Percentiles rank a stretch among this genome's conserved stretches.
Conservation (phyloP, 2,329 filamentous ascomycete genomes). For the Lecanosticta acicola region DNA sequence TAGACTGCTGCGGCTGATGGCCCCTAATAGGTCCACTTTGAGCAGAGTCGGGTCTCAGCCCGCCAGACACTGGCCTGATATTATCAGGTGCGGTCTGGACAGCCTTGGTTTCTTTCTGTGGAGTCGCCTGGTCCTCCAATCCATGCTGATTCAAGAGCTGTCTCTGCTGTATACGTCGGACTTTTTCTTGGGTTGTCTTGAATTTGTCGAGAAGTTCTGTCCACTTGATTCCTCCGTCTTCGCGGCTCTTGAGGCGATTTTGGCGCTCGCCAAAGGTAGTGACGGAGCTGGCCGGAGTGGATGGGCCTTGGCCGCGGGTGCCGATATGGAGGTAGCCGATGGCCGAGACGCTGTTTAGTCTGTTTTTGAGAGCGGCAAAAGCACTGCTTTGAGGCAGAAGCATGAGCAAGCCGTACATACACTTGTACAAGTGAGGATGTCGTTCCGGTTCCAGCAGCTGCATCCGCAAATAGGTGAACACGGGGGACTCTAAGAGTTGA, state of each 20-base stretch:
- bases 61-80: slow-evolving; percentile 7
- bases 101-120: slow-evolving; percentile 20
- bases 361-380: slow-evolving; percentile 93
- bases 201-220: slow-evolving; percentile 92
- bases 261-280: slow-evolving; percentile 44
- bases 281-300: slow-evolving; percentile 31
- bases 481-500: slow-evolving; percentile 90
- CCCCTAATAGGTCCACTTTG: not conserved
- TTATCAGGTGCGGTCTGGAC: slow-evolving; percentile 5
- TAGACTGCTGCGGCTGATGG: slow-evolving; percentile 4
- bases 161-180: slow-evolving; percentile 59
- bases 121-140: slow-evolving; percentile 18
- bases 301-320: slow-evolving; percentile 18
- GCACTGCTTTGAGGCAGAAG: slow-evolving; percentile 95
- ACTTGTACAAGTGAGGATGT: slow-evolving; percentile 83
- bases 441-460: slow-evolving; percentile 93
- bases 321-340: slow-evolving; percentile 87
- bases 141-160: slow-evolving; percentile 24
- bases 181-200: slow-evolving; percentile 79
- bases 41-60: slow-evolving; percentile 8
- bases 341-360: slow-evolving; percentile 92
- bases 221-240: slow-evolving; percentile 68
- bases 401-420: slow-evolving; percentile 94
- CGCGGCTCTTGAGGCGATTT: slow-evolving; percentile 75
- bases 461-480: slow-evolving; percentile 94